Evolutionary conservation across 257 asterid species (phyloP).

Genomic region (Solanum gracilifrons): DNA sequence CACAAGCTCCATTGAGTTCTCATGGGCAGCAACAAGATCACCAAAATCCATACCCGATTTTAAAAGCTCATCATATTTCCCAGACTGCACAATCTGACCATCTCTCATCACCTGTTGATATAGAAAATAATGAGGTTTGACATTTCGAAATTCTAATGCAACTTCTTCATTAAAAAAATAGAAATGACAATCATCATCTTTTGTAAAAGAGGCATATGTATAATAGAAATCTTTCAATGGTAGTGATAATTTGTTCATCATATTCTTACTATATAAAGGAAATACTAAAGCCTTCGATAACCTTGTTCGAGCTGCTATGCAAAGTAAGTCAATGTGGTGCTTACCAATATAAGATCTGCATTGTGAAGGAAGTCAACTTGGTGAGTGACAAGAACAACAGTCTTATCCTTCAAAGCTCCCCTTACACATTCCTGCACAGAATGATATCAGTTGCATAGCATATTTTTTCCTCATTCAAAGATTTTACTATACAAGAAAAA

Average conservation of each 20-base stretch:
- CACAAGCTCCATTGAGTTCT: slow-evolving; percentile 49
- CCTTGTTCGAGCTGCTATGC: neutral
- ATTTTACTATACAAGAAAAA: neutral
- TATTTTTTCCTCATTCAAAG: neutral
- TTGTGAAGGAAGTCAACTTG: slow-evolving; percentile 69
- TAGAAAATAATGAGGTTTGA: neutral
- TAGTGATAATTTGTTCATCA: neutral
- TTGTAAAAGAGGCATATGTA: neutral
- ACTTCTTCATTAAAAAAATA: neutral
- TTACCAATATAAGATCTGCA: slow-evolving; percentile 58
- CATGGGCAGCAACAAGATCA: slow-evolving; percentile 66
- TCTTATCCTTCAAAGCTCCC: slow-evolving; percentile 48
- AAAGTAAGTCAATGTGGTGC: neutral
- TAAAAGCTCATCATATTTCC: slow-evolving; percentile 40
- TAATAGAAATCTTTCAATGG: neutral
- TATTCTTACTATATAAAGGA: neutral
- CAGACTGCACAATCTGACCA: slow-evolving; percentile 62
- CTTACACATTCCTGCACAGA: slow-evolving; percentile 54
- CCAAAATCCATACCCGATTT: slow-evolving; percentile 41
- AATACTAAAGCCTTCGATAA: neutral
- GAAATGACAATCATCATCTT: neutral
- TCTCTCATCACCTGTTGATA: slow-evolving; percentile 49
- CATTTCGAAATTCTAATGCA: neutral
- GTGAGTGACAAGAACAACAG: slow-evolving; percentile 61
- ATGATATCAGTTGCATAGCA: neutral